Percentiles rank a stretch among this genome's conserved stretches.
Conservation (phyloP, 345 rosid species). For the Heritiera littoralis region DNA sequence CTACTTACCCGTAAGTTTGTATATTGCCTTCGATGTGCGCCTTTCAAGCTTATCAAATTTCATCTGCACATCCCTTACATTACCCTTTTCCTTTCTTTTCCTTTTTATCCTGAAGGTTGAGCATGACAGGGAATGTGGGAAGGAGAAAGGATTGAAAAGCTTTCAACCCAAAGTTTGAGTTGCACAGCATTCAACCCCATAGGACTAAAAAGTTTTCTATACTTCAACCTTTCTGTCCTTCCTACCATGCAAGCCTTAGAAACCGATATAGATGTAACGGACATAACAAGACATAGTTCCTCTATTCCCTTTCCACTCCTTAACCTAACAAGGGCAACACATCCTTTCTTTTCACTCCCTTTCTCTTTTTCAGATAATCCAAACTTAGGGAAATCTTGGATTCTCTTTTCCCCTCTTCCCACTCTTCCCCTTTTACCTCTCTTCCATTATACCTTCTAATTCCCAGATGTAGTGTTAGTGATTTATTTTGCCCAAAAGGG, state of each 20-base stretch:
- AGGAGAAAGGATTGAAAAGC: not conserved
- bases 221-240: not conserved
- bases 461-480: not conserved
- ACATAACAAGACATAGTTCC: not conserved
- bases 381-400: not conserved
- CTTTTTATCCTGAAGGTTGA: not conserved
- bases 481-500: not conserved
- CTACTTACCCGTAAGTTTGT: conserved; percentile 75
- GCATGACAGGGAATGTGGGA: not conserved
- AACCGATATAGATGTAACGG: not conserved
- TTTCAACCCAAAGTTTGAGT: not conserved
- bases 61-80: conserved; percentile 63
- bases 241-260: not conserved
- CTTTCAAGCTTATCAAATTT: conserved; percentile 94
- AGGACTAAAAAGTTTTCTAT: not conserved
- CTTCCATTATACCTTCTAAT: not conserved
- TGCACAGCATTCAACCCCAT: not conserved
- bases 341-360: not conserved
- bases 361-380: not conserved
- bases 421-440: not conserved
- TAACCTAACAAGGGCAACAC: not conserved
- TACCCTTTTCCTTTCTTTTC: not conserved
- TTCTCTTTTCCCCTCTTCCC: not conserved
- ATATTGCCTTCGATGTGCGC: conserved; percentile 80
- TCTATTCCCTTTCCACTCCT: not conserved